Evolutionary conservation across 176 grass and related monocot genomes (phyloP).

Genomic region (Typha latifolia): DNA sequence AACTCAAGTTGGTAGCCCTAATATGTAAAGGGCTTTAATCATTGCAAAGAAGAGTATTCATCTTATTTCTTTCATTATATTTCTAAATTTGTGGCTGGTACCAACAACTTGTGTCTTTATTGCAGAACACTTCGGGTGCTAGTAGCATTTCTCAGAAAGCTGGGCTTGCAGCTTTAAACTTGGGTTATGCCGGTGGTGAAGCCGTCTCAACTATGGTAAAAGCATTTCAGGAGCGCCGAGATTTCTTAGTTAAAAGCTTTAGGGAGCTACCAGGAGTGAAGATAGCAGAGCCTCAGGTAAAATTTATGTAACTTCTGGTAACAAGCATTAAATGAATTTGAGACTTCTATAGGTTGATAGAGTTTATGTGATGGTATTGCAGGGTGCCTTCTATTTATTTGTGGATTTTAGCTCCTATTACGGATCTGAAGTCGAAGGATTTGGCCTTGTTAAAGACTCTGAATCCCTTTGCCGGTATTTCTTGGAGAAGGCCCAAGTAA

Average conservation of each 20-base stretch:
- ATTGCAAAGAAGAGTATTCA: not conserved
- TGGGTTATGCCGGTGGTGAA: constrained; percentile 86
- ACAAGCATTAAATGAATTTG: not conserved
- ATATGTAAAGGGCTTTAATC: no score
- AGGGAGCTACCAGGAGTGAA: constrained; percentile 65
- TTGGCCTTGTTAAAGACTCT: constrained; percentile 57
- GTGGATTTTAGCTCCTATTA: constrained; percentile 87
- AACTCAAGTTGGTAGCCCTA: no score
- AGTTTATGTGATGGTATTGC: constrained; percentile 12
- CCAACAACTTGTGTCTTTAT: not conserved
- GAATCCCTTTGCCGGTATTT: constrained; percentile 83
- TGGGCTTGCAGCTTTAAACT: constrained; percentile 74
- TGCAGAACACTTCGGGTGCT: constrained; percentile 76
- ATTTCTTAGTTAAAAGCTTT: constrained; percentile 76
- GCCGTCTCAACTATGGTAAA: constrained; percentile 82
- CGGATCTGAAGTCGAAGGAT: constrained; percentile 71
- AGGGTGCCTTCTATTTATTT: constrained; percentile 95
- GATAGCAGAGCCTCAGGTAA: constrained; percentile 78
- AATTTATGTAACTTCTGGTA: constrained; percentile 5
- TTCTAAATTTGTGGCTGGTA: not conserved
- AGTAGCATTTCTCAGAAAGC: constrained; percentile 98
- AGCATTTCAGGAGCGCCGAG: constrained; percentile 75
- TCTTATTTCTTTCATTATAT: not conserved
- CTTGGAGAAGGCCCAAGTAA: constrained; percentile 72
- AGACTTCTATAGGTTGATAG: not conserved